Conservation (phyloP, 257 asterid species). For the Coffea canephora region DNA sequence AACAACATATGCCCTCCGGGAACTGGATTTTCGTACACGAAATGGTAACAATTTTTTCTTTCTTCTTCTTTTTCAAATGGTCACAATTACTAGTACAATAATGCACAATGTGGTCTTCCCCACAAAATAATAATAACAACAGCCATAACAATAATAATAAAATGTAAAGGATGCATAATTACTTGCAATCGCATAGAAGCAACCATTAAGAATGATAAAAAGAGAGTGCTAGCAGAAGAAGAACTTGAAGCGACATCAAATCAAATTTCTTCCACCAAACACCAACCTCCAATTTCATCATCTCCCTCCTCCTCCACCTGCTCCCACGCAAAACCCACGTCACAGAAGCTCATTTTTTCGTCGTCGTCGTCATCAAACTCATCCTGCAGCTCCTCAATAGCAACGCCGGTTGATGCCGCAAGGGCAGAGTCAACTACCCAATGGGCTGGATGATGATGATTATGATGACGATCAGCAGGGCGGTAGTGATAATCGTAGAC, state of each 20-base stretch:
- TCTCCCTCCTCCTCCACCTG: conserved; percentile 53
- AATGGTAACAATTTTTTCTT: no score
- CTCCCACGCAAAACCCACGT: conserved; percentile 41
- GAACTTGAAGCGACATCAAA: not conserved
- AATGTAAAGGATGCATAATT: not conserved
- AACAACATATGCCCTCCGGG: not conserved
- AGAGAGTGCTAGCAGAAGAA: not conserved
- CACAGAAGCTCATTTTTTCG: conserved; percentile 34
- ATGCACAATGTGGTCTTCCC: no score
- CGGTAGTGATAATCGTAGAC: not conserved
- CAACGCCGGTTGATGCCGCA: conserved; percentile 3
- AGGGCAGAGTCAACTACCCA: conserved; percentile 9
- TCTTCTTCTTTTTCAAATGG: no score
- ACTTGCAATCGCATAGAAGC: not conserved
- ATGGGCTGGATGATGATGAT: not conserved
- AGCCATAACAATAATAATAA: not conserved
- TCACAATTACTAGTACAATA: no score
- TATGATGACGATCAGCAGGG: not conserved
- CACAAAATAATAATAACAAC: not conserved
- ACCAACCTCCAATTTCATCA: conserved; percentile 51
- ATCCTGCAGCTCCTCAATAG: conserved; percentile 9
- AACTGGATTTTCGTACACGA: no score
- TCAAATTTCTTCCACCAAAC: conserved; percentile 62
- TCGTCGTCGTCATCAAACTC: conserved; percentile 20
- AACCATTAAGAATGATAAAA: no score